A percentile compares a stretch with the other conserved stretches of the same genome.
These are phyloP conservation scores for Hordeum marinum DNA, from an alignment of 176 grass and related monocot genomes.

Conservation along the genomic window DNA sequence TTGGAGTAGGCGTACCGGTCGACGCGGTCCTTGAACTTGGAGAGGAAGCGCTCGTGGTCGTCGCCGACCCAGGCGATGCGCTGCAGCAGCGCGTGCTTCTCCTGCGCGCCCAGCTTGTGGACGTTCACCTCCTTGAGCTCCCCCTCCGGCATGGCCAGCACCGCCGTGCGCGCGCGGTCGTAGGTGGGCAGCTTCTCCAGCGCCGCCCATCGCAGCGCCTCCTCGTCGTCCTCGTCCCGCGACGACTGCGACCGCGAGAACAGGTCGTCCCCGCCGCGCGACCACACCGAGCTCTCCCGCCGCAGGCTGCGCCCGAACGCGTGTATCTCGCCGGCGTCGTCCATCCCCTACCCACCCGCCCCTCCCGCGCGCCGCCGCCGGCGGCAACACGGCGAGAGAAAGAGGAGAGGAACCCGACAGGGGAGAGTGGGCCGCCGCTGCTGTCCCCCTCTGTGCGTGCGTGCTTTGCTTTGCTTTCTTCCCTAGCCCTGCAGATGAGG, in stretches of 20 bases:
- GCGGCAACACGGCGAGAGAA: neutral
- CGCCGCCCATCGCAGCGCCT: slow-evolving; percentile 69
- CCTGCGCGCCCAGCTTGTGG: slow-evolving; percentile 27
- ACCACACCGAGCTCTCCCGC: slow-evolving; percentile 39
- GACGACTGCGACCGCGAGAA: slow-evolving; percentile 49
- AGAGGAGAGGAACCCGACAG: neutral
- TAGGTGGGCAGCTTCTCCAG: slow-evolving; percentile 71
- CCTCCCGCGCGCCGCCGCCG: neutral
- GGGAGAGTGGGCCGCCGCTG: neutral
- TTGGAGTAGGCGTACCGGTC: slow-evolving; percentile 12
- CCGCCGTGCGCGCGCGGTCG: slow-evolving; percentile 38
- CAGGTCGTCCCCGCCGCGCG: slow-evolving; percentile 10
- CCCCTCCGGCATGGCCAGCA: slow-evolving; percentile 61
- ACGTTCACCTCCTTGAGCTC: slow-evolving; percentile 52
- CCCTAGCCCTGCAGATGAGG: neutral
- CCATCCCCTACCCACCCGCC: slow-evolving; percentile 8
- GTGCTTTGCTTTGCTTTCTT: neutral
- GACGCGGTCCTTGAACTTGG: slow-evolving; percentile 58
- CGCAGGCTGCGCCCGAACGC: slow-evolving; percentile 34
- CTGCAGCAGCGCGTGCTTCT: slow-evolving; percentile 54
- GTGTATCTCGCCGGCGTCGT: slow-evolving; percentile 51
- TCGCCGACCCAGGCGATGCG: slow-evolving; percentile 38
- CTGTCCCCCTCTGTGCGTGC: neutral
- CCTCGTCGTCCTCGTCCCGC: slow-evolving; percentile 56
- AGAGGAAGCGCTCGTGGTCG: slow-evolving; percentile 50